phyloP scores from a whole-genome alignment of 371 early-diverging fungal species.

The Paraphysoderma sedebokerense region DNA sequence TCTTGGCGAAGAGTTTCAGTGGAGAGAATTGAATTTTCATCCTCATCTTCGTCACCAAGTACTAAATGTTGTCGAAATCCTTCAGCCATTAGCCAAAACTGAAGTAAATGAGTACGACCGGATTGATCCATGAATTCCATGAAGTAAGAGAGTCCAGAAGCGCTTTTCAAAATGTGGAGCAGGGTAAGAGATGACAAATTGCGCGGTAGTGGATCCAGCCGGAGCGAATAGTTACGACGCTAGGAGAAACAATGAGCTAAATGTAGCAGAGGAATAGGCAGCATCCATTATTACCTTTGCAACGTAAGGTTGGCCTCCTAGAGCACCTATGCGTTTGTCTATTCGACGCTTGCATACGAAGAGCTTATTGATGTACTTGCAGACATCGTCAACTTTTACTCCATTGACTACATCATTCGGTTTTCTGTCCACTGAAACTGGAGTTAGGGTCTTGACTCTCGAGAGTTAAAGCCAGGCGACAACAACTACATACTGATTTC shows the following conservation, averaged over 20 bases:
- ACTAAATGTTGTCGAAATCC: slow-evolving; percentile 19
- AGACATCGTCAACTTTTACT: slow-evolving; percentile 52
- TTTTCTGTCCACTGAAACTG: slow-evolving; percentile 38
- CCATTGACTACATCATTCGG: slow-evolving; percentile 63
- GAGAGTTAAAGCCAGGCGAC: too few relatives aligned
- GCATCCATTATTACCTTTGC: slow-evolving; percentile 8
- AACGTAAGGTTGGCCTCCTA: slow-evolving; percentile 31
- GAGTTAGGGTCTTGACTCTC: too few relatives aligned
- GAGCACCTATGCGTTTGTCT: slow-evolving; percentile 46
- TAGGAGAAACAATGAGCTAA: background rate
- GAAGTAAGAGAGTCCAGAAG: slow-evolving; percentile 50
- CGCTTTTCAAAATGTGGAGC: slow-evolving; percentile 39
- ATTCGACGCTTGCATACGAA: slow-evolving; percentile 48
- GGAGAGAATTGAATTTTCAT: background rate
- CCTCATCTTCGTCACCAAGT: background rate
- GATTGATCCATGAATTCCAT: slow-evolving; percentile 66
- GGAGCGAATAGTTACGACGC: background rate
- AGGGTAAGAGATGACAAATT: too few relatives aligned
- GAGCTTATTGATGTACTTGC: slow-evolving; percentile 51
- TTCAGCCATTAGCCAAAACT: slow-evolving; percentile 60
- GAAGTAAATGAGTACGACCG: slow-evolving; percentile 40
- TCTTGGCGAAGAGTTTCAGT: slow-evolving; percentile 30
- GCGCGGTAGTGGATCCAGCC: background rate
- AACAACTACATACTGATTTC: slow-evolving; percentile 23
- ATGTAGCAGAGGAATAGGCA: background rate